Evolutionary conservation across 2,329 filamentous ascomycete genomes (phyloP), one percentile per base, ranked within the genome.

Genomic region (Xenoacremonium recifei): DNA sequence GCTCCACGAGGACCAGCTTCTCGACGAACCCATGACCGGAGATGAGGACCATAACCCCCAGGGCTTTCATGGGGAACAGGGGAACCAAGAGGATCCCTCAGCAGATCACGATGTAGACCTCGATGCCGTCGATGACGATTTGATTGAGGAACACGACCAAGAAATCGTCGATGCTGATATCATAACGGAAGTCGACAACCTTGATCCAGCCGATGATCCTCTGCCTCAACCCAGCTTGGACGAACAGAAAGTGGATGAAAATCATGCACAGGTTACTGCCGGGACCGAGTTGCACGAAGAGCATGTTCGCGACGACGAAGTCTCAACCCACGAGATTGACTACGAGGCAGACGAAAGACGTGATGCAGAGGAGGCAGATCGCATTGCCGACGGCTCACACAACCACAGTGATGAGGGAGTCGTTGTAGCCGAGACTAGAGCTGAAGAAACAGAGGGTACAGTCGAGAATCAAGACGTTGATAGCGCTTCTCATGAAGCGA

Each of bases 321-420:
- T 34, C 35, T 49, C 46, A 27, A 30, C 48, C 25, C 50, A 62
- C 30, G 61, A 61, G 47, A 61, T 62, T 36, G 57, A 63, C 39
- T 63, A 63, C 35, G 58, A 61, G 35, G 31, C 55, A 25, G 57
- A 56, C 16, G 57, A 57, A 16, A 39, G 48, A 17, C 48, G 44
- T 30, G 25, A 44, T 3, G 13, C 21, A 3, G 23, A 31, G 6
- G 39, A 37, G 23, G 16, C 32, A n/a, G 18, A 39, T n/a, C n/a
- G n/a, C n/a, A n/a, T n/a, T n/a, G n/a, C n/a, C n/a, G n/a, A n/a
- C n/a, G n/a, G n/a, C n/a, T n/a, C n/a, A n/a, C n/a, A n/a, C n/a
- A n/a, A n/a, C n/a, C n/a, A n/a, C n/a, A n/a, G n/a, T n/a, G n/a
- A n/a, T n/a, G n/a, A n/a, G n/a, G n/a, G n/a, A n/a, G n/a, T n/a